A percentile compares a stretch with the other conserved stretches of the same genome.
These are phyloP conservation scores for Cytospora mali DNA, from an alignment of 2,329 filamentous ascomycete species.

Conservation along the genomic window DNA sequence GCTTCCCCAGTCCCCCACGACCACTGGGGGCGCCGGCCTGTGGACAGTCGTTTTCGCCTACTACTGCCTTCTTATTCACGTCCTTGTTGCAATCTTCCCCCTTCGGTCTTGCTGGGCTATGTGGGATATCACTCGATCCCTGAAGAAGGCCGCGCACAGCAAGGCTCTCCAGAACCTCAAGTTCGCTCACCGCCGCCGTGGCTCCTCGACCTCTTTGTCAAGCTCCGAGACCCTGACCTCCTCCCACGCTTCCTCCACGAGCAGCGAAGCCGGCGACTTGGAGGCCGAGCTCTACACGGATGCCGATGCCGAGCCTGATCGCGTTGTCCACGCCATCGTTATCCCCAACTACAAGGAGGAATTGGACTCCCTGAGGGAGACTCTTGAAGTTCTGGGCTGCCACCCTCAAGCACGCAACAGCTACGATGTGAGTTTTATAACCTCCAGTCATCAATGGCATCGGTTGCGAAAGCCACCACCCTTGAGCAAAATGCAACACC, in stretches of 20 bases:
- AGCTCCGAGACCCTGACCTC: slow-evolving; percentile 58
- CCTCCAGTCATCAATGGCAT: background rate
- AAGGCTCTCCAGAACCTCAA: slow-evolving; percentile 52
- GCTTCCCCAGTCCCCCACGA: slow-evolving; percentile 38
- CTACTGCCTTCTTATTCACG: slow-evolving; percentile 67
- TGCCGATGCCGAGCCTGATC: slow-evolving; percentile 45
- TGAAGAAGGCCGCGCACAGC: slow-evolving; percentile 50
- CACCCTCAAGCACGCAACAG: slow-evolving; percentile 64
- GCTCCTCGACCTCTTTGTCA: slow-evolving; percentile 57
- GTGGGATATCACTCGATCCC: slow-evolving; percentile 56
- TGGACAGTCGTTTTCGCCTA: slow-evolving; percentile 61
- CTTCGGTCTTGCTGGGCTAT: slow-evolving; percentile 64
- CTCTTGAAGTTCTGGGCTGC: slow-evolving; percentile 67
- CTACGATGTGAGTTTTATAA: slow-evolving; percentile 66
- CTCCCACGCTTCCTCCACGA: slow-evolving; percentile 49
- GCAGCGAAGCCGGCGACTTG: slow-evolving; percentile 55
- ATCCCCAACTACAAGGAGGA: slow-evolving; percentile 78
- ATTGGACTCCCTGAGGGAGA: slow-evolving; percentile 67
- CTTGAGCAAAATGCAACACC: background rate
- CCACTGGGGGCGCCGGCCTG: slow-evolving; percentile 47
- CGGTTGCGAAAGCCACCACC: background rate
- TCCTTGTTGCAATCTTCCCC: slow-evolving; percentile 65
- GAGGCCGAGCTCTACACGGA: slow-evolving; percentile 52
- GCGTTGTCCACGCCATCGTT: slow-evolving; percentile 66
- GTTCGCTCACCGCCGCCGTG: slow-evolving; percentile 50